Evolutionary conservation across 495 filamentous ascomycete species (phyloP).

Genomic region (Annulohypoxylon moriforme): DNA sequence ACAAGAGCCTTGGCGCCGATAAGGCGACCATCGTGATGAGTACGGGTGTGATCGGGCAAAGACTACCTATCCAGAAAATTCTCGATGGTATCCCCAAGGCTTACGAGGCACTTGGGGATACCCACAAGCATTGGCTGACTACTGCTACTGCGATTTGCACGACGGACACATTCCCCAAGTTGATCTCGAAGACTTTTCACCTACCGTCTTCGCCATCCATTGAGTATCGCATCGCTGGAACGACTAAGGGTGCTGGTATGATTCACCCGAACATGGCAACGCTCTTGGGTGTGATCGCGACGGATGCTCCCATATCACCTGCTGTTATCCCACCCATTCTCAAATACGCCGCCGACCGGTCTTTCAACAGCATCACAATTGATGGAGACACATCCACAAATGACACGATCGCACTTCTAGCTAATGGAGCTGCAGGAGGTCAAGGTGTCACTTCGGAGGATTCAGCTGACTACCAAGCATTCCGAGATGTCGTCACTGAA

Average conservation of each 20-base stretch:
- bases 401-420: slow-evolving; percentile 92
- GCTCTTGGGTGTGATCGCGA: slow-evolving; percentile 91
- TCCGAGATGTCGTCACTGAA: slow-evolving; percentile 74
- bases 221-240: slow-evolving; percentile 87
- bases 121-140: slow-evolving; percentile 86
- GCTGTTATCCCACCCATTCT: slow-evolving; percentile 75
- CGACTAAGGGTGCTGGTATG: slow-evolving; percentile 99
- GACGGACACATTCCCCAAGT: slow-evolving; percentile 98
- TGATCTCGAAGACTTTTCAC: slow-evolving; percentile 83
- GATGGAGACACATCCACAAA: slow-evolving; percentile 98
- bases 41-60: slow-evolving; percentile 97
- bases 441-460: slow-evolving; percentile 65
- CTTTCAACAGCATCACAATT: slow-evolving; percentile 97
- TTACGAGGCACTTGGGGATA: slow-evolving; percentile 71
- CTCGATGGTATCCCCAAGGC: slow-evolving; percentile 81
- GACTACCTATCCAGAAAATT: slow-evolving; percentile 92
- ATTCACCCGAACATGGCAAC: slow-evolving; percentile 99
- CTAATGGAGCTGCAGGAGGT: slow-evolving; percentile 93
- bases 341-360: slow-evolving; percentile 78
- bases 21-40: slow-evolving; percentile 91
- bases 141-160: slow-evolving; percentile 96
- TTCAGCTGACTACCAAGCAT: slow-evolving; percentile 71
- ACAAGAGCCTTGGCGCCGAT: slow-evolving; percentile 72
- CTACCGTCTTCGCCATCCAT: slow-evolving; percentile 82
- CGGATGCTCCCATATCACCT: slow-evolving; percentile 85